phyloP scores from a whole-genome alignment of 345 rosid genomes.

The Clausena lansium region DNA sequence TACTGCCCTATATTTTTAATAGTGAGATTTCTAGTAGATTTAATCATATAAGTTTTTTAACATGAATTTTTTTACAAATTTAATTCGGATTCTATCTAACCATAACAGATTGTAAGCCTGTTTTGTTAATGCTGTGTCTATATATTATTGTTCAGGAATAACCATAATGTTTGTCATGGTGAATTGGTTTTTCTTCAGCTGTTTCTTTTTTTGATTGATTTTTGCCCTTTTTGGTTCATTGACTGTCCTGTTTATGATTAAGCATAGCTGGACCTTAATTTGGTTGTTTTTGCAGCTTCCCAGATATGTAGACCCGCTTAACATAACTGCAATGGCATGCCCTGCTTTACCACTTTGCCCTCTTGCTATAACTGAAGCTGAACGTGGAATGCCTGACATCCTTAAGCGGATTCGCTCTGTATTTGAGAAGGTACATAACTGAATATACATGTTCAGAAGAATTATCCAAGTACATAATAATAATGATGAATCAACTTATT shows the following conservation, averaged over 20 bases:
- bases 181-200: neutral
- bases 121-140: neutral
- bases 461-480: neutral
- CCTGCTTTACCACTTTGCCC: slow-evolving; percentile 98
- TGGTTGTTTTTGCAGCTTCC: slow-evolving; percentile 62
- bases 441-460: neutral
- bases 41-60: neutral
- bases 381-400: slow-evolving; percentile 87
- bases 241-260: neutral
- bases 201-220: no score
- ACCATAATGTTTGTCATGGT: neutral
- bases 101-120: neutral
- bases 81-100: neutral
- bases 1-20: neutral
- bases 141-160: neutral
- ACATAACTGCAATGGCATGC: slow-evolving; percentile 96
- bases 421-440: slow-evolving; percentile 73
- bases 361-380: slow-evolving; percentile 95
- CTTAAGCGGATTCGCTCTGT: slow-evolving; percentile 87
- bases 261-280: neutral
- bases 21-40: neutral
- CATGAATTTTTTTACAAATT: neutral
- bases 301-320: slow-evolving; percentile 80
- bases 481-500: neutral
- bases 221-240: neutral